Conservation (phyloP, 768 basidiomycete genomes). For the Tremella fuciformis region DNA sequence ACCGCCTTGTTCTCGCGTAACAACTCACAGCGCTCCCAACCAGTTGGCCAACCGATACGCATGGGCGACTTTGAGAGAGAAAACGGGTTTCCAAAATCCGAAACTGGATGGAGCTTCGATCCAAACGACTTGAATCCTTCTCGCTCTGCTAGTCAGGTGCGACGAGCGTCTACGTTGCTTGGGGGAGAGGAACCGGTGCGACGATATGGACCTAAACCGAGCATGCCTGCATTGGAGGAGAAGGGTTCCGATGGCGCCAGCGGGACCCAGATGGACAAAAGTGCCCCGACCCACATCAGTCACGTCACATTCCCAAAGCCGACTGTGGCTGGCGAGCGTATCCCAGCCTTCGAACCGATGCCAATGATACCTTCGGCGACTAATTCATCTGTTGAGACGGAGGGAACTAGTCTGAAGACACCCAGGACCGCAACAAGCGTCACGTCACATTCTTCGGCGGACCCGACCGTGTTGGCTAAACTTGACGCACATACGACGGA, state of each 20-base stretch:
- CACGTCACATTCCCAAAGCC: slow-evolving; percentile 46
- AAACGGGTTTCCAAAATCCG: slow-evolving; percentile 13
- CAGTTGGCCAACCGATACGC: background rate
- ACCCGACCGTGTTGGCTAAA: slow-evolving; percentile 31
- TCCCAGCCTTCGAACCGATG: background rate
- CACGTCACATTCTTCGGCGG: slow-evolving; percentile 11
- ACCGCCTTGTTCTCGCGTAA: slow-evolving; percentile 36
- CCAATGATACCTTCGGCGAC: slow-evolving; percentile 7
- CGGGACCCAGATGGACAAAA: background rate
- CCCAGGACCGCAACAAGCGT: background rate
- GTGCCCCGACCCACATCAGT: slow-evolving; percentile 35
- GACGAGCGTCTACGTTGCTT: slow-evolving; percentile 18
- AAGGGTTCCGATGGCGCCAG: slow-evolving; percentile 5
- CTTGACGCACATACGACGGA: slow-evolving; percentile 33
- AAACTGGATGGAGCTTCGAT: slow-evolving; percentile 42
- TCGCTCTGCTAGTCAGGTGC: slow-evolving; percentile 46
- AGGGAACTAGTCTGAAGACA: slow-evolving; percentile 13
- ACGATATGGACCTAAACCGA: slow-evolving; percentile 10
- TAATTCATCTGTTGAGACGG: slow-evolving; percentile 16
- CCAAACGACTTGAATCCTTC: slow-evolving; percentile 50
- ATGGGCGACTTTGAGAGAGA: slow-evolving; percentile 13
- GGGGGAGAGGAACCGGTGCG: background rate
- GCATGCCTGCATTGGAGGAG: slow-evolving; percentile 6
- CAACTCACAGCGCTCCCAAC: slow-evolving; percentile 18
- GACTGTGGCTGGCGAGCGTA: slow-evolving; percentile 22